phyloP scores from a whole-genome alignment of 2,329 filamentous ascomycete species.

The Byssothecium circinans region DNA sequence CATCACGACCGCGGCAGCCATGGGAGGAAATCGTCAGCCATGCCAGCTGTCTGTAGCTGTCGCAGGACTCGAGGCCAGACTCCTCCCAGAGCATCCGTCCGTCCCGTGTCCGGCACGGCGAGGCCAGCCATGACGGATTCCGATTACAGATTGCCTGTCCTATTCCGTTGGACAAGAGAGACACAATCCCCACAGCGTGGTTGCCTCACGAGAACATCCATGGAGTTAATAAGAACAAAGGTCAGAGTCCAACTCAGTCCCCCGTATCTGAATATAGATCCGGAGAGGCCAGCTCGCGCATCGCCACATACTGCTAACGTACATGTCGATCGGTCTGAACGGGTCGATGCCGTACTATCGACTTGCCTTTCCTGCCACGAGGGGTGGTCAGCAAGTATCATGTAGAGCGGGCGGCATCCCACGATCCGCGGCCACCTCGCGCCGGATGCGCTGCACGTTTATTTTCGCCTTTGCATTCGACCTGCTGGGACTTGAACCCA shows the following conservation, averaged over 20 bases:
- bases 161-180: constrained; percentile 32
- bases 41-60: no score
- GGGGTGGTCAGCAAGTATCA: constrained; percentile 42
- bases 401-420: constrained; percentile 36
- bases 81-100: no score
- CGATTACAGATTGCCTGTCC: constrained; percentile 36
- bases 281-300: no score
- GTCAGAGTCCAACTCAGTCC: constrained; percentile 8
- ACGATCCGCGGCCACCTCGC: constrained; percentile 44
- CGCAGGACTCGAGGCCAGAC: neutral
- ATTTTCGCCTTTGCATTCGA: constrained; percentile 43
- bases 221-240: constrained; percentile 4
- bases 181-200: constrained; percentile 37
- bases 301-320: no score
- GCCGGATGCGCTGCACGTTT: constrained; percentile 47
- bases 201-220: constrained; percentile 13
- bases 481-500: constrained; percentile 26
- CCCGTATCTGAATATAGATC: constrained; percentile 16
- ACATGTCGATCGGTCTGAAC: neutral
- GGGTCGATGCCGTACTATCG: constrained; percentile 14
- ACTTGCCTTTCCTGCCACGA: constrained; percentile 22
- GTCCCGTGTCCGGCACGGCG: constrained; percentile 15
- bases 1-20: no score
- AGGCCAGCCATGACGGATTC: constrained; percentile 25
- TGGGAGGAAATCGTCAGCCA: no score